phyloP scores from a whole-genome alignment of 2,329 filamentous ascomycete species.

The Colletotrichum costaricense region DNA sequence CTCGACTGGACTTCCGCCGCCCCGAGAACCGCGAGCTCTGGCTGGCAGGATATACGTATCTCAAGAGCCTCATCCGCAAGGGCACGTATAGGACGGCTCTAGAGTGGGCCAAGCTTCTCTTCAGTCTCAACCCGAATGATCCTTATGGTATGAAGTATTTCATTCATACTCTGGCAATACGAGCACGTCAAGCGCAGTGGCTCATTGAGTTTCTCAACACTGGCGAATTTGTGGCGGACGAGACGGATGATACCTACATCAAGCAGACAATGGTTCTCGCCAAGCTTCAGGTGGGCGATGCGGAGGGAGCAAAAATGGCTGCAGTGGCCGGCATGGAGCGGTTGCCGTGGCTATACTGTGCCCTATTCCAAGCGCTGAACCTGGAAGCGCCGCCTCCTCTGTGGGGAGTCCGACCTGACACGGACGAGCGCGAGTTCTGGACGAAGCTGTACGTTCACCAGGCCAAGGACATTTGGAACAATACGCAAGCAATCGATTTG shows the following conservation, averaged over 20 bases:
- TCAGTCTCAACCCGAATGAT: constrained; percentile 80
- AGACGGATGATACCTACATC: constrained; percentile 71
- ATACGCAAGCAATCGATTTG: constrained; percentile 74
- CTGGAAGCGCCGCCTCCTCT: constrained; percentile 82
- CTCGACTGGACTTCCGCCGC: constrained; percentile 81
- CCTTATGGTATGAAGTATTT: constrained; percentile 86
- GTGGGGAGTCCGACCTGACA: constrained; percentile 80
- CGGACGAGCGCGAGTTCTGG: constrained; percentile 73
- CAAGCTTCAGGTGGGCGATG: constrained; percentile 73
- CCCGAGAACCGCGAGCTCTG: constrained; percentile 94
- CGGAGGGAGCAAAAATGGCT: constrained; percentile 70
- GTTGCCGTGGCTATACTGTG: constrained; percentile 86
- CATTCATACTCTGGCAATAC: constrained; percentile 86
- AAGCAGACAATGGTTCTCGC: constrained; percentile 83
- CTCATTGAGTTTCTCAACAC: constrained; percentile 76
- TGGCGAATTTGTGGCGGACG: constrained; percentile 51
- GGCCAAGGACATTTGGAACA: constrained; percentile 89
- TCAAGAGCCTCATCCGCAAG: constrained; percentile 85
- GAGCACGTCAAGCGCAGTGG: constrained; percentile 80
- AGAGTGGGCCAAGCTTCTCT: constrained; percentile 90
- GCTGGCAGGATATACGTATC: constrained; percentile 89
- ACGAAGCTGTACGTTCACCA: constrained; percentile 81
- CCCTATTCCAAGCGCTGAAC: constrained; percentile 83
- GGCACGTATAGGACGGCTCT: constrained; percentile 94
- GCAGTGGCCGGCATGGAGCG: constrained; percentile 76